phyloP scores from a whole-genome alignment of 306 rosid species.

The Cucumis melo region DNA sequence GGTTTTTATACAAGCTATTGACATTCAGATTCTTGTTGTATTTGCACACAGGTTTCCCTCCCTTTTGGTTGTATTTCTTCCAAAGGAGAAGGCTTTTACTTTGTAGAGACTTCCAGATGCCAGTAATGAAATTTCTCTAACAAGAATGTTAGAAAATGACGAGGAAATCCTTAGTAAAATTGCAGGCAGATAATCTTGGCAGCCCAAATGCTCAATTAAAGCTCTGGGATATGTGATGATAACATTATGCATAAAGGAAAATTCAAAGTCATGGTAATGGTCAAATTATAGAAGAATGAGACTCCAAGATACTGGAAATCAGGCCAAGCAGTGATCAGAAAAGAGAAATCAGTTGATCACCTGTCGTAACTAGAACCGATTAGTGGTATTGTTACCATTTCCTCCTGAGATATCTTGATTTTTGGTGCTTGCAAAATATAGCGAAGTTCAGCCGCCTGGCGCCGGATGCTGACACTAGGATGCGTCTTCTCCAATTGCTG shows the following conservation, averaged over 20 bases:
- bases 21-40: background rate
- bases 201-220: background rate
- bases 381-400: conserved; percentile 82
- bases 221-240: background rate
- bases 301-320: background rate
- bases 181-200: background rate
- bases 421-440: conserved; percentile 93
- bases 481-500: conserved; percentile 59
- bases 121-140: background rate
- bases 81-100: background rate
- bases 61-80: background rate
- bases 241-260: background rate
- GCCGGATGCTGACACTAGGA: conserved; percentile 62
- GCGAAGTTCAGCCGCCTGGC: conserved; percentile 95
- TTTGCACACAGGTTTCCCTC: background rate
- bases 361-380: conserved; percentile 63
- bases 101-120: background rate
- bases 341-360: conserved; percentile 13
- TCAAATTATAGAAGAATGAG: background rate
- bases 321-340: background rate
- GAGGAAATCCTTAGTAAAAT: background rate
- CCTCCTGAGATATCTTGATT: conserved; percentile 91
- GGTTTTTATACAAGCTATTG: background rate
- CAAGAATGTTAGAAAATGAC: background rate
- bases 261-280: background rate